Conservation (phyloP, 495 filamentous ascomycete genomes). For the Cercophora newfieldiana region DNA sequence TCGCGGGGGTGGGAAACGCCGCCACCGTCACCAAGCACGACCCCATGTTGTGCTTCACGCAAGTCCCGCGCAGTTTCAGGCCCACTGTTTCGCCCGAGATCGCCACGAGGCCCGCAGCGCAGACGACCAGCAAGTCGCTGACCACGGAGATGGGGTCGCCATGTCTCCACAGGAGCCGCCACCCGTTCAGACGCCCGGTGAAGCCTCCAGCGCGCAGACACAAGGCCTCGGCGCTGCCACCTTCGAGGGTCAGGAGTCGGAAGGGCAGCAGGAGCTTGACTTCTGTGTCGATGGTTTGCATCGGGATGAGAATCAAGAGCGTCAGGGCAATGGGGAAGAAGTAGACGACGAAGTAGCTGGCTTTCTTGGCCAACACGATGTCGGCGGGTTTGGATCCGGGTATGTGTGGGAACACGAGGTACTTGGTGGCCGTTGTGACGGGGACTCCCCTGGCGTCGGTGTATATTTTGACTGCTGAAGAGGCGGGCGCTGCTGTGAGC, state of each 20-base stretch:
- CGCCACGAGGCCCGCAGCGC: constrained; percentile 2
- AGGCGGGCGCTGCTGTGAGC: background rate
- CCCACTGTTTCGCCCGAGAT: constrained; percentile 15
- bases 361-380: background rate
- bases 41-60: background rate
- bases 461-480: background rate
- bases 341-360: constrained; percentile 13
- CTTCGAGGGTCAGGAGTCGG: background rate
- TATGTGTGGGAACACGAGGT: constrained; percentile 10
- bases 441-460: background rate
- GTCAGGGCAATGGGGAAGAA: constrained; percentile 13
- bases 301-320: constrained; percentile 1
- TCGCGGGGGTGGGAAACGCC: constrained; percentile 14
- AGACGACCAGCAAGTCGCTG: background rate
- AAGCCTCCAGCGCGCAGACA: background rate
- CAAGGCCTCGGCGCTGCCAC: background rate
- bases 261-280: constrained; percentile 10
- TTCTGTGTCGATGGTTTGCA: constrained; percentile 10
- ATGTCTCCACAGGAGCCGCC: background rate
- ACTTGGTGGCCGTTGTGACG: background rate
- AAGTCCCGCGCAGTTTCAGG: constrained; percentile 10
- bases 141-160: constrained; percentile 4
- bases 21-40: constrained; percentile 14
- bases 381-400: constrained; percentile 8
- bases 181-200: background rate